Conservation (phyloP, 23 red algal genomes). For the Gracilaria gracilis region DNA sequence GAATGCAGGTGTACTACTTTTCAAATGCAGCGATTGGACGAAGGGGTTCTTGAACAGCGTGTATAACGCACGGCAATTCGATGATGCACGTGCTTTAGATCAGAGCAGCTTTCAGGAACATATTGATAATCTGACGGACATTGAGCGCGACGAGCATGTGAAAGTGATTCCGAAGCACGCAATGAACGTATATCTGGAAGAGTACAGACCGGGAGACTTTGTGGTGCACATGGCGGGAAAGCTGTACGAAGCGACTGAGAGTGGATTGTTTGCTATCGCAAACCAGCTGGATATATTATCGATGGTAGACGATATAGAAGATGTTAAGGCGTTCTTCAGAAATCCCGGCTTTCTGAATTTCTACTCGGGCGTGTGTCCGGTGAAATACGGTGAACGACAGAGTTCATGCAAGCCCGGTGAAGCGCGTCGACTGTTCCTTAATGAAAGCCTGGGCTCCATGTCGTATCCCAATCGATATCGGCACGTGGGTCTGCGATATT, state of each 20-base stretch:
- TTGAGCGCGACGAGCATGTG: slow-evolving; percentile 53
- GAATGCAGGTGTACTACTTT: slow-evolving; percentile 80
- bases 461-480: slow-evolving; percentile 79
- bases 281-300: slow-evolving; percentile 92
- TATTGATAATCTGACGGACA: slow-evolving; percentile 57
- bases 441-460: slow-evolving; percentile 63
- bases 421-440: slow-evolving; percentile 62
- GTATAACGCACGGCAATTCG: slow-evolving; percentile 79
- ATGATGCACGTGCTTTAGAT: slow-evolving; percentile 83
- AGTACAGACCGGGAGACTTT: slow-evolving; percentile 92
- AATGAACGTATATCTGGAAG: slow-evolving; percentile 89
- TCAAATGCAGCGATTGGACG: slow-evolving; percentile 84
- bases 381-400: slow-evolving; percentile 45
- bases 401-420: slow-evolving; percentile 64
- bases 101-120: slow-evolving; percentile 78
- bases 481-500: slow-evolving; percentile 76
- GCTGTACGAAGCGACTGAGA: slow-evolving; percentile 91
- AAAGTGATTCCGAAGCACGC: slow-evolving; percentile 80
- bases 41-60: slow-evolving; percentile 56
- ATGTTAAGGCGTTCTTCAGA: slow-evolving; percentile 83
- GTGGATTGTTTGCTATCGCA: slow-evolving; percentile 77
- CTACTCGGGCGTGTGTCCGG: slow-evolving; percentile 65
- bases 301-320: slow-evolving; percentile 77
- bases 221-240: slow-evolving; percentile 90
- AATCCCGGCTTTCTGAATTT: slow-evolving; percentile 64